A percentile compares a stretch with the other conserved stretches of the same genome.
Conservation (phyloP, 306 rosid genomes). For the Notholithocarpus densiflorus region DNA sequence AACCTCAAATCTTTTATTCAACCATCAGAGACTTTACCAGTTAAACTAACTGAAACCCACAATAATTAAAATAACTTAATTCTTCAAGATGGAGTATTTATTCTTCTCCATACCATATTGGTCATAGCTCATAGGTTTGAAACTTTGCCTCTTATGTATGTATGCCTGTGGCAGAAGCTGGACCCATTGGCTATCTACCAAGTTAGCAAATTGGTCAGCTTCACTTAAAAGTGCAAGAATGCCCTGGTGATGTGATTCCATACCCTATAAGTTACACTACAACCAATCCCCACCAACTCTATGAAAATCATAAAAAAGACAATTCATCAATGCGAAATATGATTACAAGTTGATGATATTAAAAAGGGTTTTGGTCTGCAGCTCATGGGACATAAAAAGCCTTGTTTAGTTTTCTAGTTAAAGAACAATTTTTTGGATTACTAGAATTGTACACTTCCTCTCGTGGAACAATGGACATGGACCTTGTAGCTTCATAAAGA, state of each 20-base stretch:
- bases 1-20: too few relatives aligned
- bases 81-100: too few relatives aligned
- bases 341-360: background rate
- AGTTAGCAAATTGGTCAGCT: background rate
- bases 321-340: conserved; percentile 11
- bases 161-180: too few relatives aligned
- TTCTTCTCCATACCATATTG: too few relatives aligned
- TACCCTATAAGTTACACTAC: conserved; percentile 2
- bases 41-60: too few relatives aligned
- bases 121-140: too few relatives aligned
- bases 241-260: conserved; percentile 8
- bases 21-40: too few relatives aligned
- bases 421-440: background rate
- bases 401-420: background rate
- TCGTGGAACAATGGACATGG: conserved; percentile 12
- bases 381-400: background rate
- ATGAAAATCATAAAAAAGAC: background rate
- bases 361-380: conserved; percentile 9
- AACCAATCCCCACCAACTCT: conserved; percentile 25
- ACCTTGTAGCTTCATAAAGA: conserved; percentile 9
- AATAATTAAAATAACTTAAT: too few relatives aligned
- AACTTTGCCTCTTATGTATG: too few relatives aligned
- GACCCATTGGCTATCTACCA: too few relatives aligned
- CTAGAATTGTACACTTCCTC: conserved; percentile 2
- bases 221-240: background rate